Evolutionary conservation across 768 basidiomycete species (phyloP).

Genomic region (Auriscalpium orientale): DNA sequence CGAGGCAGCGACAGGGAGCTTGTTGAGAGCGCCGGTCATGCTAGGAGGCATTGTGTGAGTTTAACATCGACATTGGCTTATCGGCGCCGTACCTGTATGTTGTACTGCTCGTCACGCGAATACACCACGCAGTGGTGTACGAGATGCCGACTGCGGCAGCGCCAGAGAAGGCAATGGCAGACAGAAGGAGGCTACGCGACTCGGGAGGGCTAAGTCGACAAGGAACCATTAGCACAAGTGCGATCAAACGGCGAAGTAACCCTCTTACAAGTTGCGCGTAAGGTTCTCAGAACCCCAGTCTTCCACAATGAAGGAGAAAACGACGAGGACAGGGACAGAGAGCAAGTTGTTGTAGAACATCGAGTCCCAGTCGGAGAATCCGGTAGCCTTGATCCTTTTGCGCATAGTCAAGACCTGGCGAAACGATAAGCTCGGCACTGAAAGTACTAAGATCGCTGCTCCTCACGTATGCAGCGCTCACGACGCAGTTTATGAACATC

Average conservation of each 20-base stretch:
- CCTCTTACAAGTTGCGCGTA: slow-evolving; percentile 79
- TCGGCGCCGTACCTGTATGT: slow-evolving; percentile 77
- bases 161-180: slow-evolving; percentile 93
- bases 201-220: slow-evolving; percentile 59
- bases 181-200: slow-evolving; percentile 69
- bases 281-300: slow-evolving; percentile 84
- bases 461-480: slow-evolving; percentile 85
- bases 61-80: no score
- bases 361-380: slow-evolving; percentile 96
- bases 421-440: not conserved
- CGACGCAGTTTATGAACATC: slow-evolving; percentile 91
- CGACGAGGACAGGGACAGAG: slow-evolving; percentile 81
- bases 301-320: slow-evolving; percentile 80
- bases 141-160: slow-evolving; percentile 96
- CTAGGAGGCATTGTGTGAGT: slow-evolving; percentile 27
- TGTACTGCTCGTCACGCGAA: slow-evolving; percentile 91
- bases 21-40: slow-evolving; percentile 97
- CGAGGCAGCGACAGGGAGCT: slow-evolving; percentile 96
- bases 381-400: slow-evolving; percentile 89
- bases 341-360: slow-evolving; percentile 99
- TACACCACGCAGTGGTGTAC: slow-evolving; percentile 98
- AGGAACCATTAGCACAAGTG: not conserved
- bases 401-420: slow-evolving; percentile 90
- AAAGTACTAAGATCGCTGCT: not conserved
- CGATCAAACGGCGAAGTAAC: not conserved